These are phyloP conservation scores for Nymphaea thermarum DNA, from an alignment of 164 flowering plant genomes.

Conservation along the genomic window DNA sequence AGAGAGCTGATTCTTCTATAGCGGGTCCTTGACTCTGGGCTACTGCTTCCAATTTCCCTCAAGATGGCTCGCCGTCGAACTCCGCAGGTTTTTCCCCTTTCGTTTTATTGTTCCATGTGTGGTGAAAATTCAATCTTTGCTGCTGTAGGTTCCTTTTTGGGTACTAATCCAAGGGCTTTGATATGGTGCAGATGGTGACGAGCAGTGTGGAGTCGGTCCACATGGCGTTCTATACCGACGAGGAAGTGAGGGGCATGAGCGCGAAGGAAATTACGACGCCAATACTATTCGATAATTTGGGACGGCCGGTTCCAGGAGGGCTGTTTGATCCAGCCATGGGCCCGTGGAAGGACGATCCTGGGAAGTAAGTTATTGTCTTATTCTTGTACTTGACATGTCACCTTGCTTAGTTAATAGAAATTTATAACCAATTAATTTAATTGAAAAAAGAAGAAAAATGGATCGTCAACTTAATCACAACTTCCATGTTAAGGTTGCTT, in stretches of 20 bases:
- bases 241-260: constrained; percentile 55
- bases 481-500: neutral
- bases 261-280: constrained; percentile 38
- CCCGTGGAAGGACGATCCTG: constrained; percentile 25
- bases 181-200: constrained; percentile 7
- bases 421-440: too few species aligned
- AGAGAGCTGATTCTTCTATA: too few species aligned
- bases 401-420: neutral
- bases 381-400: neutral
- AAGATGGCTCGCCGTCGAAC: too few species aligned
- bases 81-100: too few species aligned
- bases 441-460: neutral
- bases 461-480: too few species aligned
- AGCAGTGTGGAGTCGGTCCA: constrained; percentile 37
- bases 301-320: constrained; percentile 44
- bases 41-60: too few species aligned
- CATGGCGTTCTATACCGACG: constrained; percentile 47
- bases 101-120: too few species aligned
- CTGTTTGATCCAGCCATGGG: constrained; percentile 75
- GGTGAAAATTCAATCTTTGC: too few species aligned
- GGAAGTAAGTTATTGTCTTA: constrained; percentile 26
- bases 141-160: too few species aligned
- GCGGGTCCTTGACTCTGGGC: too few species aligned
- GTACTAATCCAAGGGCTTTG: too few species aligned
- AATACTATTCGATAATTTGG: constrained; percentile 23